Conservation (phyloP, 768 basidiomycete species). For the Amanita pallidorosea region DNA sequence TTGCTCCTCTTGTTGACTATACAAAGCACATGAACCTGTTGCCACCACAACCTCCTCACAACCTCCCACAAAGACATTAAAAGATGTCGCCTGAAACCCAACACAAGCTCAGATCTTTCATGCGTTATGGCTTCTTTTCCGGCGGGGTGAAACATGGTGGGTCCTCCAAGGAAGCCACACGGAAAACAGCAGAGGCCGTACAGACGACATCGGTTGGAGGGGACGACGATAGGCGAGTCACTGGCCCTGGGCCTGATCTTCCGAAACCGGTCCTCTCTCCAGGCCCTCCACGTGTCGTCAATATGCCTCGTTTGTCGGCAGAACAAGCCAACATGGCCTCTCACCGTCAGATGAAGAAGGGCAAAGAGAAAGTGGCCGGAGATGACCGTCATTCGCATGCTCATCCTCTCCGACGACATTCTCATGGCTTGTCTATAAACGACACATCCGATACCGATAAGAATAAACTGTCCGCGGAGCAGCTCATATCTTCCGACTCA, state of each 20-base stretch:
- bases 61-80: neutral
- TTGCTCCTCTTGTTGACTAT: neutral
- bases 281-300: neutral
- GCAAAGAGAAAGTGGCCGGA: neutral
- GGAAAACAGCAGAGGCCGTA: neutral
- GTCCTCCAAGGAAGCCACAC: neutral
- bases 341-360: neutral
- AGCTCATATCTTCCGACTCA: conserved; percentile 17
- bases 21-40: neutral
- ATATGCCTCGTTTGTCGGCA: neutral
- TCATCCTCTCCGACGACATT: conserved; percentile 8
- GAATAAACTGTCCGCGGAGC: conserved; percentile 10
- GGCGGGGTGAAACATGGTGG: neutral
- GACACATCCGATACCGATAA: conserved; percentile 8
- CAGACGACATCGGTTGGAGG: neutral
- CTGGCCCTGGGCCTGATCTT: neutral
- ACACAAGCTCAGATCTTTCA: conserved; percentile 2
- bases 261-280: neutral
- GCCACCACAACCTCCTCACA: neutral
- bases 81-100: conserved; percentile 1
- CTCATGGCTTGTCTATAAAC: neutral
- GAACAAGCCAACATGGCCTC: conserved; percentile 2
- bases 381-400: conserved; percentile 1
- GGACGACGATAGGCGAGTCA: neutral
- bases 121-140: neutral